phyloP scores from a whole-genome alignment of 2,329 filamentous ascomycete genomes.

The Polychaeton citri region DNA sequence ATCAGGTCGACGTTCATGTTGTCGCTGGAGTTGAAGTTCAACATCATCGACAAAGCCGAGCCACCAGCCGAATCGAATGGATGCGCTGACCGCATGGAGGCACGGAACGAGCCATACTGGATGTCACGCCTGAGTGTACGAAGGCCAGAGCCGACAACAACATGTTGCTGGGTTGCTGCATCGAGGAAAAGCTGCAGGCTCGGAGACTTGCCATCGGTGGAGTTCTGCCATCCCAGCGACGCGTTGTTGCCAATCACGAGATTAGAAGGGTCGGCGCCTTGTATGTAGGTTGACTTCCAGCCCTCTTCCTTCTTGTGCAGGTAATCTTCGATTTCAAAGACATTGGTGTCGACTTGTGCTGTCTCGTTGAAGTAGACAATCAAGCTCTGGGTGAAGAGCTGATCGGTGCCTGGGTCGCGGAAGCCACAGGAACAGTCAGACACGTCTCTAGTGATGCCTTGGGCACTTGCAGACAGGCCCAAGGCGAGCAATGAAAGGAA shows the following conservation, averaged over 20 bases:
- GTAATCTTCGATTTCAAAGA: slow-evolving; percentile 25
- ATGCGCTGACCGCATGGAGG: slow-evolving; percentile 19
- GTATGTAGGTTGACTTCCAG: slow-evolving; percentile 30
- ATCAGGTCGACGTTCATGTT: slow-evolving; percentile 27
- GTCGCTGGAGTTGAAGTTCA: slow-evolving; percentile 30
- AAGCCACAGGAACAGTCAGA: slow-evolving; percentile 30
- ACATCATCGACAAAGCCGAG: slow-evolving; percentile 29
- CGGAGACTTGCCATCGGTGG: slow-evolving; percentile 1
- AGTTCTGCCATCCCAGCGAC: neutral
- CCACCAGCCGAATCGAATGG: slow-evolving; percentile 16
- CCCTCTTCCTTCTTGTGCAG: slow-evolving; percentile 29
- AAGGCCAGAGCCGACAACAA: slow-evolving; percentile 28
- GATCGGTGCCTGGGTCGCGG: slow-evolving; percentile 22
- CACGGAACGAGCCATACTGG: slow-evolving; percentile 32
- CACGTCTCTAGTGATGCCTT: neutral
- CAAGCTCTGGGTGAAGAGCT: slow-evolving; percentile 32
- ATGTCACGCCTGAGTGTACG: slow-evolving; percentile 29
- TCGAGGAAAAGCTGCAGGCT: slow-evolving; percentile 5
- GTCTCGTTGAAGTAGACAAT: slow-evolving; percentile 37
- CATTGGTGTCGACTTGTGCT: slow-evolving; percentile 11
- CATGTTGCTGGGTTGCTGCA: slow-evolving; percentile 15
- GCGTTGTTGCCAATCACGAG: slow-evolving; percentile 12
- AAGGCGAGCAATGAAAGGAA: neutral
- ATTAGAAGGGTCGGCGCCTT: slow-evolving; percentile 26
- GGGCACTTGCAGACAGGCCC: neutral